These are phyloP conservation scores for Brassica hybrid DNA, from an alignment of 441 rosid genomes.

Conservation along the genomic window DNA sequence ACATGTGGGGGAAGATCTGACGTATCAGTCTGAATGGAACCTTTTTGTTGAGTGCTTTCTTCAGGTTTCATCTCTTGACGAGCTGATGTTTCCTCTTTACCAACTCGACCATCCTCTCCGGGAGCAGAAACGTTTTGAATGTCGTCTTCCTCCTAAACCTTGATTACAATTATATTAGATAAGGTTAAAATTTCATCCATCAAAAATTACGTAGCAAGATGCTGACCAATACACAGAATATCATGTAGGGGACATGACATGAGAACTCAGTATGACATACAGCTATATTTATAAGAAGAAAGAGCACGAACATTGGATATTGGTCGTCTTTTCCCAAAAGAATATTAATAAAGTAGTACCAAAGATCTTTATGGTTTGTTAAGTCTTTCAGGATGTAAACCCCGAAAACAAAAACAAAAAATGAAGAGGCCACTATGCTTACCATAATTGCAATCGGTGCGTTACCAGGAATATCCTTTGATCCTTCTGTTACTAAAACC, in stretches of 20 bases:
- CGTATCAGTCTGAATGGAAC: constrained; percentile 46
- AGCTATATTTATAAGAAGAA: constrained; percentile 28
- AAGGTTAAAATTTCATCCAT: constrained; percentile 21
- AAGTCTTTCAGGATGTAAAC: constrained; percentile 19
- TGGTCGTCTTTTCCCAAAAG: constrained; percentile 7
- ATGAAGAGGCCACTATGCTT: constrained; percentile 37
- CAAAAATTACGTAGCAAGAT: constrained; percentile 16
- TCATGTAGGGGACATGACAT: constrained; percentile 22
- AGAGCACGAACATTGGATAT: constrained; percentile 6
- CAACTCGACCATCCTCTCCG: constrained; percentile 51
- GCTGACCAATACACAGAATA: constrained; percentile 11
- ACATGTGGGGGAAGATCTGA: constrained; percentile 81
- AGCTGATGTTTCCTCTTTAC: constrained; percentile 53
- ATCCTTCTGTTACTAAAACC: constrained; percentile 83
- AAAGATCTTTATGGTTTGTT: constrained; percentile 12
- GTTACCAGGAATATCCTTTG: constrained; percentile 90
- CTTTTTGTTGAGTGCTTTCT: constrained; percentile 47
- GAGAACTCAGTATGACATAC: constrained; percentile 29
- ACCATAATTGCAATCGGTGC: constrained; percentile 90
- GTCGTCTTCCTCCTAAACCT: constrained; percentile 93
- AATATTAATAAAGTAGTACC: constrained; percentile 13
- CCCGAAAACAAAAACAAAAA: constrained; percentile 28
- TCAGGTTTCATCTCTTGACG: constrained; percentile 48
- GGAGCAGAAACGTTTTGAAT: constrained; percentile 66
- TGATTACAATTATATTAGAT: constrained; percentile 45